phyloP scores from a whole-genome alignment of 371 early-diverging fungal genomes.

The Rhizopus microsporus region DNA sequence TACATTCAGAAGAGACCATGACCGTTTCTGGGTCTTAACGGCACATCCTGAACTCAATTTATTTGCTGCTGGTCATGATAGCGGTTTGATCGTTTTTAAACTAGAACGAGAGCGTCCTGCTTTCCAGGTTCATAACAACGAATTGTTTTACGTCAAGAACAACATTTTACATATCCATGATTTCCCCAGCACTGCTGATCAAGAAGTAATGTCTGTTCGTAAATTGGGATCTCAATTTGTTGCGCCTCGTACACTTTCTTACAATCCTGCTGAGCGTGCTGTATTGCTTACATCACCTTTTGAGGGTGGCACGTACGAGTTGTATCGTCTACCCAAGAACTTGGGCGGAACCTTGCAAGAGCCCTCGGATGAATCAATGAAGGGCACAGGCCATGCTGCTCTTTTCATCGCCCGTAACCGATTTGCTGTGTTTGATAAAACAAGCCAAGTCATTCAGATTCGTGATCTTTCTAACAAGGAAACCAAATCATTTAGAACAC shows the following conservation, averaged over 20 bases:
- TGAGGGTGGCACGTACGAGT: slow-evolving; percentile 89
- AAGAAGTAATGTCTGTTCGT: slow-evolving; percentile 76
- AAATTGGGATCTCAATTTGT: slow-evolving; percentile 65
- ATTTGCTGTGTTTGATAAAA: slow-evolving; percentile 90
- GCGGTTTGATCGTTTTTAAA: slow-evolving; percentile 96
- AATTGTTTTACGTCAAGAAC: slow-evolving; percentile 84
- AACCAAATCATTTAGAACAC: slow-evolving; percentile 87
- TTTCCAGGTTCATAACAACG: slow-evolving; percentile 75
- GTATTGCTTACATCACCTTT: slow-evolving; percentile 78
- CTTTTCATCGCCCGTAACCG: slow-evolving; percentile 95
- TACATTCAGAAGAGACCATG: slow-evolving; percentile 94
- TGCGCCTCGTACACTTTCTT: slow-evolving; percentile 82
- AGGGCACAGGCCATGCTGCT: slow-evolving; percentile 80
- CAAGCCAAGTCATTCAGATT: slow-evolving; percentile 72
- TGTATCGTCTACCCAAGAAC: slow-evolving; percentile 81
- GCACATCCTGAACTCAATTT: slow-evolving; percentile 94
- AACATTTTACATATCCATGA: slow-evolving; percentile 82
- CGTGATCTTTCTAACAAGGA: slow-evolving; percentile 84
- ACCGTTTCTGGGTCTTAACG: slow-evolving; percentile 97
- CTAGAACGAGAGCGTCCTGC: slow-evolving; percentile 96
- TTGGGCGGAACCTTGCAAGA: slow-evolving; percentile 67
- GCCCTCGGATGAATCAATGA: slow-evolving; percentile 65
- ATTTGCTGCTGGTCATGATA: slow-evolving; percentile 98
- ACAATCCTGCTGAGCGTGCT: slow-evolving; percentile 92
- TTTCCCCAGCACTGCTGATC: slow-evolving; percentile 73